Percentiles rank a stretch among this genome's conserved stretches.
phyloP scores from a whole-genome alignment of 2,329 filamentous ascomycete species.

The Penicillium brasilianum region DNA sequence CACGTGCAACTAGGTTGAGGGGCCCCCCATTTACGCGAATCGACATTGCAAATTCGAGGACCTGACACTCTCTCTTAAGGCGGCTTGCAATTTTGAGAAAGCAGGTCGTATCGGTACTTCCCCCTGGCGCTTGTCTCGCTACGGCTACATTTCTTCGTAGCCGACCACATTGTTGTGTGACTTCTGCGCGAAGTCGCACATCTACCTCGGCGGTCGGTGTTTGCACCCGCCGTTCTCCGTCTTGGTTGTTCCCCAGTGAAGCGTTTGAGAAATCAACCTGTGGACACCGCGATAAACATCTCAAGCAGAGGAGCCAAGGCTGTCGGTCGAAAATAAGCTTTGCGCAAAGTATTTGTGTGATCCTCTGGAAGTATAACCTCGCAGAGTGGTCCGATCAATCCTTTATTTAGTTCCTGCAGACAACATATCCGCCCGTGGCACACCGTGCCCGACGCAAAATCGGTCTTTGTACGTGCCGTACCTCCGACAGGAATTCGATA shows the following conservation, averaged over 20 bases:
- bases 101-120: neutral
- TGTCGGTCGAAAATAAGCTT: neutral
- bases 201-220: constrained; percentile 30
- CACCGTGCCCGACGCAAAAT: neutral
- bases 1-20: constrained; percentile 5
- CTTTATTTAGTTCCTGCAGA: neutral
- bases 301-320: neutral
- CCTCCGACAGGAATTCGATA: constrained; percentile 3
- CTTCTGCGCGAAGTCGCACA: neutral
- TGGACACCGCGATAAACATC: neutral
- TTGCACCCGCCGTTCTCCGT: constrained; percentile 29
- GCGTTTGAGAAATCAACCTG: neutral
- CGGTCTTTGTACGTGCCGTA: constrained; percentile 18
- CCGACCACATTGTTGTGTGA: neutral
- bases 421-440: neutral
- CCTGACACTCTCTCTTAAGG: neutral
- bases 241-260: neutral
- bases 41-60: neutral
- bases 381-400: neutral
- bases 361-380: neutral
- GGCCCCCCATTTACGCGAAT: neutral
- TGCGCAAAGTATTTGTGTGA: no score
- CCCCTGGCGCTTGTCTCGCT: neutral
- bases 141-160: neutral
- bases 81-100: neutral